Percentiles rank a stretch among this genome's conserved stretches.
Evolutionary conservation across 352 stramenopile species (phyloP).

Genomic region (Pythium angustatum): DNA sequence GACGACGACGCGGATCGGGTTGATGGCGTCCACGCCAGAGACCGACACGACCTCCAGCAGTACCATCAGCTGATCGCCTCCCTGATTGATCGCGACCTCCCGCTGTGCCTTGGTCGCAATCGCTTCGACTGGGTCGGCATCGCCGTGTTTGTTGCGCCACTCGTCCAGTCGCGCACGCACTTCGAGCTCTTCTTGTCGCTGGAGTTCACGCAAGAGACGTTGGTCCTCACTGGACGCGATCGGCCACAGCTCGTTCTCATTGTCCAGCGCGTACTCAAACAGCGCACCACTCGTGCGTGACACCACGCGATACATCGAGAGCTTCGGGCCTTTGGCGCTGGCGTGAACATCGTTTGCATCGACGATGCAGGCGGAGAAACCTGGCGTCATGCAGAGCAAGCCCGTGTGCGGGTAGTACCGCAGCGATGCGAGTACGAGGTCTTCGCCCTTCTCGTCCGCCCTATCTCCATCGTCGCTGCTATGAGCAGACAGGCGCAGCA

Average conservation of each 20-base stretch:
- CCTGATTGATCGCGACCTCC: background rate
- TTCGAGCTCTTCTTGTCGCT: constrained; percentile 43
- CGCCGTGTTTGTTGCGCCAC: constrained; percentile 33
- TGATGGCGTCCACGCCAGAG: background rate
- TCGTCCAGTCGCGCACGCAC: constrained; percentile 31
- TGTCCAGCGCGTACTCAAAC: constrained; percentile 68
- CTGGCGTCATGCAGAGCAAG: constrained; percentile 54
- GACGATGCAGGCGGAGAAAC: constrained; percentile 50
- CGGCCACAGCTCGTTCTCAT: constrained; percentile 53
- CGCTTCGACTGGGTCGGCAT: background rate
- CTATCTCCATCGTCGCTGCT: constrained; percentile 4
- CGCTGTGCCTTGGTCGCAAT: background rate
- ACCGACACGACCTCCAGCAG: constrained; percentile 23
- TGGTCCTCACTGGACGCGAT: constrained; percentile 40
- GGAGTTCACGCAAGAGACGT: constrained; percentile 43
- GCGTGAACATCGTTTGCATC: constrained; percentile 39
- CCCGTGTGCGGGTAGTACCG: constrained; percentile 51
- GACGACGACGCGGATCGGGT: constrained; percentile 14
- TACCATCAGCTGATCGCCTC: constrained; percentile 17
- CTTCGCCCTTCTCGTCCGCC: background rate
- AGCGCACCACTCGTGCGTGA: constrained; percentile 33
- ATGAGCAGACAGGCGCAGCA: constrained; percentile 39
- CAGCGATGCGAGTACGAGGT: constrained; percentile 50
- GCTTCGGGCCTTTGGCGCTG: constrained; percentile 38
- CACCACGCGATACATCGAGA: constrained; percentile 51